Conservation (phyloP, 1,139 yeast species). For the Candida mesenterica region DNA sequence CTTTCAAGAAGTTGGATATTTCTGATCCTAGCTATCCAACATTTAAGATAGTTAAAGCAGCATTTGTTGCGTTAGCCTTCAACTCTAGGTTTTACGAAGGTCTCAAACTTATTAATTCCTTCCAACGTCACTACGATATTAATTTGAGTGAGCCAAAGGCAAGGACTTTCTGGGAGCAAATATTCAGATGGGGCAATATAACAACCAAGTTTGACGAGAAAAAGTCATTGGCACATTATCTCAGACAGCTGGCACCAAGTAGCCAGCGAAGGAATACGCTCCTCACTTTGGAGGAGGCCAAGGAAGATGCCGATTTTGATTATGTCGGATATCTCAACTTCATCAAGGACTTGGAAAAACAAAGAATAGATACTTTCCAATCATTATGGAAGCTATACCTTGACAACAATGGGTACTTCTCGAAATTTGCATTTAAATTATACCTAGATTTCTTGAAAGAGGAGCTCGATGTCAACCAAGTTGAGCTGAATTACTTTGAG, state of each 20-base stretch:
- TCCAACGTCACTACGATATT: conserved; percentile 32
- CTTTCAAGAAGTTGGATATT: conserved; percentile 1
- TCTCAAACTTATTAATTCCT: conserved; percentile 35
- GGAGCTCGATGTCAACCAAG: conserved; percentile 13
- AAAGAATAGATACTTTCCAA: conserved; percentile 27
- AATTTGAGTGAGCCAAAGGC: conserved; percentile 20
- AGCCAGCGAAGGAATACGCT: conserved; percentile 6
- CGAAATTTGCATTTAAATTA: conserved; percentile 24
- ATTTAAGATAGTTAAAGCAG: conserved; percentile 25
- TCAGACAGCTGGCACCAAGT: conserved; percentile 19
- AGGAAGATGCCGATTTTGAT: conserved; percentile 38
- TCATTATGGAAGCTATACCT: conserved; percentile 37
- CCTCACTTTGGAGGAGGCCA: conserved; percentile 26
- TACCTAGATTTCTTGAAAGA: conserved; percentile 25
- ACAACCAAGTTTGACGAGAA: conserved; percentile 22
- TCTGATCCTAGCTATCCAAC: conserved; percentile 29
- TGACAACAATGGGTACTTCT: conserved; percentile 23
- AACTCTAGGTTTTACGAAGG: conserved; percentile 32
- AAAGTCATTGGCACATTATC: conserved; percentile 26
- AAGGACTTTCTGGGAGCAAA: conserved; percentile 35
- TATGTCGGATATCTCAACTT: conserved; percentile 38
- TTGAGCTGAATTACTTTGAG: conserved; percentile 23
- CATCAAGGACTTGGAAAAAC: conserved; percentile 23
- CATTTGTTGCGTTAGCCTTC: conserved; percentile 32
- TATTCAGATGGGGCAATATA: conserved; percentile 38